Evolutionary conservation across 75 land plant species (phyloP).

Genomic region (Chamaecyparis obtusa): DNA sequence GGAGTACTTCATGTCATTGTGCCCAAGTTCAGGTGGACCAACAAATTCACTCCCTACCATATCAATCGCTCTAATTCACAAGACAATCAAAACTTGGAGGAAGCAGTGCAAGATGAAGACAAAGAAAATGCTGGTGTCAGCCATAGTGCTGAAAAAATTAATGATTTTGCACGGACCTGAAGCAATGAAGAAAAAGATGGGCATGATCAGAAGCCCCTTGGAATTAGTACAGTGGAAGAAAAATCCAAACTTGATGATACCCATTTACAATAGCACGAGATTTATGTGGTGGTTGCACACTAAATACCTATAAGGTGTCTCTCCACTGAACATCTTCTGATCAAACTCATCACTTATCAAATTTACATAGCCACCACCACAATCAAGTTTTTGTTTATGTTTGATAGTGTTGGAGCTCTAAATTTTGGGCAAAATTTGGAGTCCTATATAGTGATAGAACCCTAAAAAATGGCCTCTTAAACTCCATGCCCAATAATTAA

Average conservation of each 20-base stretch:
- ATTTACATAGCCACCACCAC: slow-evolving; percentile 73
- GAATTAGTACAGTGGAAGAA: background rate
- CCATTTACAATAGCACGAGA: background rate
- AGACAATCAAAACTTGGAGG: background rate
- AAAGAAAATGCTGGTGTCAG: background rate
- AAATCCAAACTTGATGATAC: background rate
- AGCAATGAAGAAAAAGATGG: background rate
- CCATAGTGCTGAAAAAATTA: too few species aligned
- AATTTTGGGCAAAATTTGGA: too few species aligned
- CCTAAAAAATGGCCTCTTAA: too few species aligned
- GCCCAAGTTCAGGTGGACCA: slow-evolving; percentile 8
- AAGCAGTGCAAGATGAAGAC: background rate
- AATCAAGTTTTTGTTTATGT: slow-evolving; percentile 71
- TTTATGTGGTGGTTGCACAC: background rate
- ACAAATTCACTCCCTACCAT: background rate
- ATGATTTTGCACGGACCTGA: background rate
- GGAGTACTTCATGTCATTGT: background rate
- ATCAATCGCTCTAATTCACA: slow-evolving; percentile 4
- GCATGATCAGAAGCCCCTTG: background rate
- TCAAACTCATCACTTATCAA: slow-evolving; percentile 58
- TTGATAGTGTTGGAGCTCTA: too few species aligned
- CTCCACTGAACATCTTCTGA: slow-evolving; percentile 59
- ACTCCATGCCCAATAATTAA: too few species aligned
- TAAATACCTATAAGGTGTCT: slow-evolving; percentile 68
- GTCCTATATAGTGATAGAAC: too few species aligned